phyloP scores from a whole-genome alignment of 768 basidiomycete genomes.

The Sarcodon sp. region DNA sequence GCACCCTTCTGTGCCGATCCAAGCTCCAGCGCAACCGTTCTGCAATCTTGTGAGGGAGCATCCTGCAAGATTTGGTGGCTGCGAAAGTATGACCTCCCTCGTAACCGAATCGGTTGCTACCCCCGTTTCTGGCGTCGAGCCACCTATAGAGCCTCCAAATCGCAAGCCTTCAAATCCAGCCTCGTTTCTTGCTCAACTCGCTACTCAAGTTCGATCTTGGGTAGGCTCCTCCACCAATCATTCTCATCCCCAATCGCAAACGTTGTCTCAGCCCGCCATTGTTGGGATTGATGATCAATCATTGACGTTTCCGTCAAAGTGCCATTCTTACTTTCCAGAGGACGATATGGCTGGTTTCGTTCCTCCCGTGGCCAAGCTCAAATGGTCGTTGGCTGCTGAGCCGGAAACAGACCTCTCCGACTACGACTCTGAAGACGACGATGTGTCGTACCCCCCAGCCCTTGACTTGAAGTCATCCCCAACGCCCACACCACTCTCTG shows the following conservation, averaged over 20 bases:
- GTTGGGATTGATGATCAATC: not conserved
- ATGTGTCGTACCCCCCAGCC: not conserved
- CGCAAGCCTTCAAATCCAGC: not conserved
- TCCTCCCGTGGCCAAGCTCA: not conserved
- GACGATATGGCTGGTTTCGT: not conserved
- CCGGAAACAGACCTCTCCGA: not conserved
- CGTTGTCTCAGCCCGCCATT: not conserved
- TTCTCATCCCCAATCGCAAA: no score
- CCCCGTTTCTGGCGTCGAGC: conserved; percentile 6
- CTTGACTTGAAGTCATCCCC: not conserved
- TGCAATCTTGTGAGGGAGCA: not conserved
- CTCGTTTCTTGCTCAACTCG: conserved; percentile 7
- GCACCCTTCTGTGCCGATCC: conserved; percentile 17
- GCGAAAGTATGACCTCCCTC: conserved; percentile 8
- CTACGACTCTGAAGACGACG: not conserved
- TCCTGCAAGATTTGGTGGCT: not conserved
- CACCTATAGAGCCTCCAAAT: not conserved
- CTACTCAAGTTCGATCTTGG: conserved; percentile 10
- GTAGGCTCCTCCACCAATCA: conserved; percentile 4
- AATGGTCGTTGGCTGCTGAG: not conserved
- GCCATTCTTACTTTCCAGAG: not conserved
- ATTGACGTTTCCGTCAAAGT: not conserved
- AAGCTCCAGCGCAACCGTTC: conserved; percentile 22
- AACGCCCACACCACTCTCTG: not conserved
- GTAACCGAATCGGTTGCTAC: conserved; percentile 19